A percentile compares a stretch with the other conserved stretches of the same genome.
Conservation (phyloP, 805 yeast species). For the Yarrowia hollandica region DNA sequence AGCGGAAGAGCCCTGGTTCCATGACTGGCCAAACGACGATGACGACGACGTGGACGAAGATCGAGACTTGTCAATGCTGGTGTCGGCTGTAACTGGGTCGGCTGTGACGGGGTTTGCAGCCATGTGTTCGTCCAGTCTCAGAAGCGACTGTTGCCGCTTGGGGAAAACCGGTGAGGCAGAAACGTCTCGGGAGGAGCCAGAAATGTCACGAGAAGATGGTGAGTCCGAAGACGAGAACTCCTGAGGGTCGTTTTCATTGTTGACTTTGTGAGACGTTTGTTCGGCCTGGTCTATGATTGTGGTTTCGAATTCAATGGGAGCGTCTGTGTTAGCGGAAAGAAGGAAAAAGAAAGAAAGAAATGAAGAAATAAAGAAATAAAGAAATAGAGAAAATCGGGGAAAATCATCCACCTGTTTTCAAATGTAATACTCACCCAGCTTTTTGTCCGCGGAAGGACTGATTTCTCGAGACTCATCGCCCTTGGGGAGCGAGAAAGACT, state of each 20-base stretch:
- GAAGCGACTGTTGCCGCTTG: conserved; percentile 17
- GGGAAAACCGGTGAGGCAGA: conserved; percentile 16
- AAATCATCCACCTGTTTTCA: too few relatives aligned
- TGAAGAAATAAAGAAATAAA: too few relatives aligned
- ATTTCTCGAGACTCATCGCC: neutral
- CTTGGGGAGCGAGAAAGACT: conserved; percentile 23
- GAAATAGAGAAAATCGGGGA: too few relatives aligned
- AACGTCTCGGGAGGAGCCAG: conserved; percentile 2
- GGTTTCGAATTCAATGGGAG: conserved; percentile 24
- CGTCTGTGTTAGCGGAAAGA: conserved; percentile 17
- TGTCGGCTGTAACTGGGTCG: too few relatives aligned
- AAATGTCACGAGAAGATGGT: too few relatives aligned
- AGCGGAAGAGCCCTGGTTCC: neutral
- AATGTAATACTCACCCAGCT: conserved; percentile 24
- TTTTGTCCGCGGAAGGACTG: neutral
- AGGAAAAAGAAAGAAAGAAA: too few relatives aligned
- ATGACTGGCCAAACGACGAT: conserved; percentile 14
- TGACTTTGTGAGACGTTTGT: conserved; percentile 2
- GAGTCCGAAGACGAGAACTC: neutral
- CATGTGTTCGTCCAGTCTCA: conserved; percentile 2
- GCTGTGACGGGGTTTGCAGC: neutral
- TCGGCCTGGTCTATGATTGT: conserved; percentile 2
- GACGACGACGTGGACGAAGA: conserved; percentile 18
- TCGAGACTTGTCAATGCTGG: neutral
- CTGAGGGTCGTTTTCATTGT: neutral